phyloP scores from a whole-genome alignment of 2,329 filamentous ascomycete genomes.

The Botrytis aclada region DNA sequence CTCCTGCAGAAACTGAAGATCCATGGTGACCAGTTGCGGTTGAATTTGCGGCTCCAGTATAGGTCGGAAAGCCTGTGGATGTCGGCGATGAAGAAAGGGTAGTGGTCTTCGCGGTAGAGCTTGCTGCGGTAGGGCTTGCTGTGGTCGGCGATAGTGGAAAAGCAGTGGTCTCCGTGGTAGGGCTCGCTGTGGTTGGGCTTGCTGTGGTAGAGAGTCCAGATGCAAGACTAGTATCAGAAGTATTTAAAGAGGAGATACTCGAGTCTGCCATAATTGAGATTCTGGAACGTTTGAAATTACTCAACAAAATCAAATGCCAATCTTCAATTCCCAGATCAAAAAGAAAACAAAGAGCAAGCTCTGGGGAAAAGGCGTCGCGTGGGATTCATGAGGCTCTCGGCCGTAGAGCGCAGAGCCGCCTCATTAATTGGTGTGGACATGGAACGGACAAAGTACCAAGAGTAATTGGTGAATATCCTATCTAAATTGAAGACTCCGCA shows the following conservation, averaged over 20 bases:
- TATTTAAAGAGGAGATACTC: background rate
- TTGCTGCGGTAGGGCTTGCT: background rate
- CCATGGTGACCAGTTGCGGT: background rate
- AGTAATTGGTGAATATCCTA: background rate
- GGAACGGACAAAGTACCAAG: background rate
- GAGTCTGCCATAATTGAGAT: background rate
- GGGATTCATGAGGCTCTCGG: background rate
- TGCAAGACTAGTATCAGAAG: background rate
- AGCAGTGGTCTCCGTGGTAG: no score
- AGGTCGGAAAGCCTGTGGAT: background rate
- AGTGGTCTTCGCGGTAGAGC: background rate
- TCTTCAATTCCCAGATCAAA: background rate
- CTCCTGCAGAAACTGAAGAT: constrained; percentile 24
- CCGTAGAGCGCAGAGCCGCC: background rate
- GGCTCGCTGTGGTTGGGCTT: no score
- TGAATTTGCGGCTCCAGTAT: background rate
- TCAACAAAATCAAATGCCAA: background rate
- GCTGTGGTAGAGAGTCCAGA: no score
- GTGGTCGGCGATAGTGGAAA: no score
- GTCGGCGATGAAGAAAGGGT: background rate
- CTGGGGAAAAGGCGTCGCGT: background rate
- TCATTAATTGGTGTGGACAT: background rate
- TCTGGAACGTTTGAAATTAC: background rate
- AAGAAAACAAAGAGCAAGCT: background rate
- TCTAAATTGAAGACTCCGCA: background rate